A percentile compares a stretch with the other conserved stretches of the same genome.
These are phyloP conservation scores for Leccinum imitatum DNA, from an alignment of 768 basidiomycete genomes.

Conservation along the genomic window DNA sequence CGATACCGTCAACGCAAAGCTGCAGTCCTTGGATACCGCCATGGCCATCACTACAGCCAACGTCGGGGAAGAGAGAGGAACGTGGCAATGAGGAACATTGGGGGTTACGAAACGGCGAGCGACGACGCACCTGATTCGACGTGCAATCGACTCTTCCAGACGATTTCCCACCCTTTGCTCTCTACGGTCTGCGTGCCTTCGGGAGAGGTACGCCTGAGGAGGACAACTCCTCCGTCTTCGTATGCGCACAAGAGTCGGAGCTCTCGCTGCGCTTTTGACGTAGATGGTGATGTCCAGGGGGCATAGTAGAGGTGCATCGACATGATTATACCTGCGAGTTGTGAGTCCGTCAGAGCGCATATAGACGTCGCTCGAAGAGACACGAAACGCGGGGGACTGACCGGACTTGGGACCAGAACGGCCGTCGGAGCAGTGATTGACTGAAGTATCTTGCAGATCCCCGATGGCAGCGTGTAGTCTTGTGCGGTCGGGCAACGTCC, in stretches of 20 bases:
- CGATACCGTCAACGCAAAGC: background rate
- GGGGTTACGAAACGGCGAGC: no score
- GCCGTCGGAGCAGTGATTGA: conserved; percentile 37
- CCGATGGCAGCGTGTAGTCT: conserved; percentile 88
- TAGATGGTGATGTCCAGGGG: conserved; percentile 31
- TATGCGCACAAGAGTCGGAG: conserved; percentile 73
- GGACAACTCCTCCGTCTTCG: conserved; percentile 83
- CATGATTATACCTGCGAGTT: conserved; percentile 85
- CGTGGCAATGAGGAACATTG: background rate
- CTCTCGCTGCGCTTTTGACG: conserved; percentile 32
- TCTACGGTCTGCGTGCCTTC: conserved; percentile 50
- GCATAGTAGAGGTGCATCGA: conserved; percentile 64
- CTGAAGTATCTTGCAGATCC: conserved; percentile 33
- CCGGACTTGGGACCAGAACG: conserved; percentile 60
- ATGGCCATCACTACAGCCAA: conserved; percentile 75
- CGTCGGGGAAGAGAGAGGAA: conserved; percentile 44
- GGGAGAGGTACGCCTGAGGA: conserved; percentile 50
- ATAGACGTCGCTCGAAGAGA: conserved; percentile 45
- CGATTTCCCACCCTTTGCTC: conserved; percentile 68
- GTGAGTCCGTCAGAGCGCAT: conserved; percentile 52
- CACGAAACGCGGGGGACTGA: conserved; percentile 17
- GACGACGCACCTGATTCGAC: conserved; percentile 65
- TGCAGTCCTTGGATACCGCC: background rate
- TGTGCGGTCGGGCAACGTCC: conserved; percentile 65
- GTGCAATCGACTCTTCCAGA: conserved; percentile 70